Percentiles rank a stretch among this genome's conserved stretches.
phyloP scores from a whole-genome alignment of 2,329 filamentous ascomycete genomes.

The Pestalotiopsis sp. region DNA sequence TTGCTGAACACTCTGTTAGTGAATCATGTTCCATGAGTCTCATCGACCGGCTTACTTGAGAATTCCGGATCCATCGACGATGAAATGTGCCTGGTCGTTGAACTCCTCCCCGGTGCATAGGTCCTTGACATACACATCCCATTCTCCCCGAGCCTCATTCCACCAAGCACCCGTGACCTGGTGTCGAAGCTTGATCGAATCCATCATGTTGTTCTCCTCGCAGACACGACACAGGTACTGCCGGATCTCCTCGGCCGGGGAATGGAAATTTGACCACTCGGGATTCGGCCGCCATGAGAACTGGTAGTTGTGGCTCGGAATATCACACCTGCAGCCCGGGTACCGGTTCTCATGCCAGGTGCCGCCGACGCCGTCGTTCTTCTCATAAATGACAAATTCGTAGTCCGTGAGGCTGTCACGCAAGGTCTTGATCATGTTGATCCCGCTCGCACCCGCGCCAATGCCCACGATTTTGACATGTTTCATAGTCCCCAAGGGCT shows the following conservation, averaged over 20 bases:
- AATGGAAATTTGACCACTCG: conserved; percentile 62
- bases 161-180: conserved; percentile 46
- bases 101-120: conserved; percentile 42
- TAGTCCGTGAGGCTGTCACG: conserved; percentile 44
- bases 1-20: conserved; percentile 36
- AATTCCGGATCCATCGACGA: conserved; percentile 54
- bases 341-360: conserved; percentile 65
- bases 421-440: conserved; percentile 49
- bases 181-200: conserved; percentile 46
- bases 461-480: conserved; percentile 47
- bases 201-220: conserved; percentile 49
- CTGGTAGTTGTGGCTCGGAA: conserved; percentile 64
- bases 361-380: conserved; percentile 57
- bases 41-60: conserved; percentile 43
- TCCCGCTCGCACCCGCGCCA: conserved; percentile 47
- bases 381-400: conserved; percentile 56
- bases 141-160: conserved; percentile 45
- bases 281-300: conserved; percentile 64
- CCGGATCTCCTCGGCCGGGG: conserved; percentile 57
- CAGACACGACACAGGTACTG: conserved; percentile 53
- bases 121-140: conserved; percentile 44
- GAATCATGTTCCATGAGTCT: background rate
- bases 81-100: conserved; percentile 48
- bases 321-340: conserved; percentile 59
- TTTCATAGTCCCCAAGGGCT: conserved; percentile 40